phyloP scores from a whole-genome alignment of 306 rosid species.

The Gastrolobium villosum region DNA sequence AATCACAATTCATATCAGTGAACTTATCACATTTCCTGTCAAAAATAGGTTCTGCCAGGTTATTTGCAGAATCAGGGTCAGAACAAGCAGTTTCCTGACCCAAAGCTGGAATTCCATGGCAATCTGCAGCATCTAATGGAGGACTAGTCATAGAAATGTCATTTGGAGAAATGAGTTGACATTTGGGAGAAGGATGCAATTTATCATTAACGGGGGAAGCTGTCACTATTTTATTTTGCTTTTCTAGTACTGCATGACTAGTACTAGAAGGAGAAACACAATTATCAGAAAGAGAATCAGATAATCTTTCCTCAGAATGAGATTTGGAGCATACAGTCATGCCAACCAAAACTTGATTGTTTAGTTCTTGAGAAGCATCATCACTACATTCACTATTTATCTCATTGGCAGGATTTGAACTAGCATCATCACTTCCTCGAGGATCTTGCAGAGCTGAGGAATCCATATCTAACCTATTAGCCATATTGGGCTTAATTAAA shows the following conservation, averaged over 20 bases:
- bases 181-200: conserved; percentile 45
- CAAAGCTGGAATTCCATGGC: conserved; percentile 47
- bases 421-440: conserved; percentile 56
- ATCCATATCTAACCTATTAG: conserved; percentile 51
- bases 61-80: conserved; percentile 45
- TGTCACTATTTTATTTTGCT: conserved; percentile 30
- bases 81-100: conserved; percentile 48
- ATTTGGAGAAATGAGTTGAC: conserved; percentile 31
- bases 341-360: conserved; percentile 44
- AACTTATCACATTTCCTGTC: conserved; percentile 42
- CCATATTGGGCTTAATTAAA: conserved; percentile 45
- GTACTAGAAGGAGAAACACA: conserved; percentile 51
- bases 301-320: conserved; percentile 50
- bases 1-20: conserved; percentile 37
- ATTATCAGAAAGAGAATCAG: conserved; percentile 50
- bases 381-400: conserved; percentile 55
- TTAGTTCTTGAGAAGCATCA: conserved; percentile 59
- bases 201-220: conserved; percentile 39
- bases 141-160: conserved; percentile 43
- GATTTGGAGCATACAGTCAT: conserved; percentile 48
- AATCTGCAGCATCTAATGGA: conserved; percentile 45
- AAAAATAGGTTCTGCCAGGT: conserved; percentile 50
- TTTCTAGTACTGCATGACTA: conserved; percentile 36
- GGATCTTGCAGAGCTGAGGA: conserved; percentile 60
- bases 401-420: conserved; percentile 53